Conservation (phyloP, 2,329 filamentous ascomycete species). For the Claviceps quebecensis region DNA sequence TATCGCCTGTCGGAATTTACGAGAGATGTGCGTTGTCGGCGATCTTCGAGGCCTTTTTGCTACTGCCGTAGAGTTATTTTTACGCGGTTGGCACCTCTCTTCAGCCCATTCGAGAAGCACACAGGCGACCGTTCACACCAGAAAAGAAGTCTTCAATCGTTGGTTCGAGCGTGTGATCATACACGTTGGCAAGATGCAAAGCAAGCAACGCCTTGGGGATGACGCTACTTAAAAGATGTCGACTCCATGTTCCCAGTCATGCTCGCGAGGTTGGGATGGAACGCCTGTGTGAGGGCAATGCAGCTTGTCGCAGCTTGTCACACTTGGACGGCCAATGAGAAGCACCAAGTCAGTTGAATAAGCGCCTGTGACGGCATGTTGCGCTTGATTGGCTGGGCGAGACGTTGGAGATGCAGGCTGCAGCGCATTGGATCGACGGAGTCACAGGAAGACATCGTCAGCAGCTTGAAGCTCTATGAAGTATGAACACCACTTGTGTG, state of each 20-base stretch:
- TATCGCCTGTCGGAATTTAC: not conserved
- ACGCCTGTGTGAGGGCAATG: not conserved
- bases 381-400: conserved; percentile 14
- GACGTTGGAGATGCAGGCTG: conserved; percentile 8
- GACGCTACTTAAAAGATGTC: conserved; percentile 2
- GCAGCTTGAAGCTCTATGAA: too few species aligned
- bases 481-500: too few species aligned
- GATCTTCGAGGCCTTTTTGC: not conserved
- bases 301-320: conserved; percentile 5
- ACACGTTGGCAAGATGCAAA: not conserved
- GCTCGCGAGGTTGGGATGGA: not conserved
- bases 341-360: conserved; percentile 11
- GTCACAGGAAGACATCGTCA: not conserved
- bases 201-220: conserved; percentile 10
- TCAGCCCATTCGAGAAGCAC: not conserved
- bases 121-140: not conserved
- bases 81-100: not conserved
- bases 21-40: not conserved
- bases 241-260: not conserved
- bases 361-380: conserved; percentile 17
- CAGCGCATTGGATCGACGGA: conserved; percentile 13
- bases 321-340: conserved; percentile 15
- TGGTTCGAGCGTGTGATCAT: not conserved
- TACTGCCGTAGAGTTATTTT: not conserved
- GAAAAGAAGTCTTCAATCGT: not conserved